Evolutionary conservation across 202 grass and related monocot species (phyloP), one percentile per base, ranked within the genome.

Genomic region (Schoenoplectus tabernaemontani): DNA sequence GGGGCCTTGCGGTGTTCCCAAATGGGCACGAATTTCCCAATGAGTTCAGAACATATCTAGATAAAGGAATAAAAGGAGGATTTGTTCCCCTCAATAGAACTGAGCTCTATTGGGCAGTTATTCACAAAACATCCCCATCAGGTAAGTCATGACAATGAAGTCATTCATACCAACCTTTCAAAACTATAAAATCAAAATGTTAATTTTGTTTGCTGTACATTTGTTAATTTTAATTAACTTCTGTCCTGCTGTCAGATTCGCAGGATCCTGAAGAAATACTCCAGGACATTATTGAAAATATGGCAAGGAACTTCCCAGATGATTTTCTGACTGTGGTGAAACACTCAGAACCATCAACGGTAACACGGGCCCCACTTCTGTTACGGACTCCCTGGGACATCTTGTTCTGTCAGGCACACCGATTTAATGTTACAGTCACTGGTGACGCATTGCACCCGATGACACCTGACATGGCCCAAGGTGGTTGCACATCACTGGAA

Each of bases 391-490:
- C 88, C 0, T 83, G 74, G 80, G 75, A 76, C 46, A 9, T 96
- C 7, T 77, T 92, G 1, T 67, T 74, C 1, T 79, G 86, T 1
- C 13, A 2, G 38, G 83, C 80, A 1, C 64, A 87, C 1, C 64
- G 34, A 0, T 86, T 81, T 1, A 2, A 82, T 9, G 81, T 90
- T 0, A 90, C 86, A 5, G 93, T 92, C 50, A 90, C 82, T 4
- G 93, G 90, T 13, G 90, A 96, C 54, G 86, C 88, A 22, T 90
- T 93, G 71, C 93, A 97, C 74, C 86, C 88, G 1, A 93, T 89
- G 88, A 89, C 84, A 7, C 87, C 86, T 0, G 93, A 91, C 78
- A 60, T 91, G 77, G 90, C 77, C 7, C 90, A 93, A 75, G 90
- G 90, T 24, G 88, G 90, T 50, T 93, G 93, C 72, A 53, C 82